phyloP scores from a whole-genome alignment of 805 yeast species.

The Sugiyamaella valdiviana region DNA sequence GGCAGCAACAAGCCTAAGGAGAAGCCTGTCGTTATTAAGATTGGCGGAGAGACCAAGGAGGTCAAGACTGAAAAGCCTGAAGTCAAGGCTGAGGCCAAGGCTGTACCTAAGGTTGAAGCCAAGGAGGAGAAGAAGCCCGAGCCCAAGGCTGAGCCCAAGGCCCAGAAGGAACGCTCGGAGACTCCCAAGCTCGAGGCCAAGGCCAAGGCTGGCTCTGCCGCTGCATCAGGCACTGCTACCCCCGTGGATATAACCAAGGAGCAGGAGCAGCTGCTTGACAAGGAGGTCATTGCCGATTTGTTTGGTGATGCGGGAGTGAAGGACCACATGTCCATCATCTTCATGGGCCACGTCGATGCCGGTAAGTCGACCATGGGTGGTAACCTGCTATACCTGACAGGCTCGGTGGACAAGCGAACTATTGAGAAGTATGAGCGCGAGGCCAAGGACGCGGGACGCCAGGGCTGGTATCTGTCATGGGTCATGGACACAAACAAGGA shows the following conservation, averaged over 20 bases:
- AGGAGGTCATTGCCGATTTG: constrained; percentile 82
- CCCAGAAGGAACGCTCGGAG: constrained; percentile 29
- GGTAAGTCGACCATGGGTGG: constrained; percentile 99
- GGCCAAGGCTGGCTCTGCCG: not conserved
- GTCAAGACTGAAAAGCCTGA: constrained; percentile 7
- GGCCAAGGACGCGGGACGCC: constrained; percentile 99
- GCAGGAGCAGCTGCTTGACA: constrained; percentile 53
- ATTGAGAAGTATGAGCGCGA: constrained; percentile 97
- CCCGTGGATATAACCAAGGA: constrained; percentile 31
- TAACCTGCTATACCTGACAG: constrained; percentile 84
- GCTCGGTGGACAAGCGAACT: constrained; percentile 97
- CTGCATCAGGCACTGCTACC: not conserved
- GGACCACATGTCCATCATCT: constrained; percentile 92
- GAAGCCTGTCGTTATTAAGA: constrained; percentile 23
- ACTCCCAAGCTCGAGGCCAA: not conserved
- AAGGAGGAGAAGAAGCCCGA: constrained; percentile 36
- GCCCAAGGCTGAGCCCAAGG: constrained; percentile 17
- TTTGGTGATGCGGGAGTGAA: constrained; percentile 57
- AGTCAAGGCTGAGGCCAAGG: constrained; percentile 12
- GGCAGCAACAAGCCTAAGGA: constrained; percentile 6
- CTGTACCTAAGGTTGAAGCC: constrained; percentile 9
- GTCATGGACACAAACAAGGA: constrained; percentile 99
- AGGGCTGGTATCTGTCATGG: constrained; percentile 99
- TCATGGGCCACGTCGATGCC: constrained; percentile 99
- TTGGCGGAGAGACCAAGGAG: constrained; percentile 18